phyloP scores from a whole-genome alignment of 495 filamentous ascomycete species.

The Penicillium paxilli region DNA sequence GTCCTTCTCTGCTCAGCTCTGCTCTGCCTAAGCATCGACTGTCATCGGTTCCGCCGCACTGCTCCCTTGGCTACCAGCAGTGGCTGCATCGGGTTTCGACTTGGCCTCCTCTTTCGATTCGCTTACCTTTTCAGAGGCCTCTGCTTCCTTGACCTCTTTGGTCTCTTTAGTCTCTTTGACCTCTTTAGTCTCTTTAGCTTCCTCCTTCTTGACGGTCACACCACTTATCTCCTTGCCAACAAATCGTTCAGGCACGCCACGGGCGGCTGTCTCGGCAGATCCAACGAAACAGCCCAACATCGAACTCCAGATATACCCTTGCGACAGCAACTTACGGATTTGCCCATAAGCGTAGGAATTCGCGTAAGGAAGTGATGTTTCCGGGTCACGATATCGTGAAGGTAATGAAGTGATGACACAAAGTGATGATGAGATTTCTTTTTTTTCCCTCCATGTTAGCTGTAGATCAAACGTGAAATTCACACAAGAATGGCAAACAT shows the following conservation, averaged over 20 bases:
- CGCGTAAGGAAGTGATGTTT: conserved; percentile 73
- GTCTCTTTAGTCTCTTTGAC: conserved; percentile 10
- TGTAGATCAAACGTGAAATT: not conserved
- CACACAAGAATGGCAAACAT: conserved; percentile 21
- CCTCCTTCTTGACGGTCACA: not conserved
- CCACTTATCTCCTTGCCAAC: conserved; percentile 26
- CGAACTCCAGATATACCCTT: conserved; percentile 71
- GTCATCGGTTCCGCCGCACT: conserved; percentile 19
- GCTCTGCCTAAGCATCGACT: conserved; percentile 8
- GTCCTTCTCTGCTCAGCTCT: not conserved
- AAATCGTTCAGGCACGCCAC: conserved; percentile 70
- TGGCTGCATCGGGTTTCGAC: conserved; percentile 1
- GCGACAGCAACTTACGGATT: conserved; percentile 56
- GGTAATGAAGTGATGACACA: conserved; percentile 81
- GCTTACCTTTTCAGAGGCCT: too few relatives aligned
- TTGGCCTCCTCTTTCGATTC: not conserved
- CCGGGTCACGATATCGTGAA: conserved; percentile 74
- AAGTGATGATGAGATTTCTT: conserved; percentile 53
- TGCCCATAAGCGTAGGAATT: conserved; percentile 74
- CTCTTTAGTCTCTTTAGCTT: conserved; percentile 12
- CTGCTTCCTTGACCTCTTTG: conserved; percentile 4
- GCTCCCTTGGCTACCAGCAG: not conserved
- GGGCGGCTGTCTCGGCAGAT: conserved; percentile 56
- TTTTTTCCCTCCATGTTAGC: too few relatives aligned
- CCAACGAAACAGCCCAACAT: conserved; percentile 78